Percentiles rank a stretch among this genome's conserved stretches.
These are phyloP conservation scores for Lichtheimia ornata DNA, from an alignment of 371 early-diverging fungal species.

Conservation along the genomic window DNA sequence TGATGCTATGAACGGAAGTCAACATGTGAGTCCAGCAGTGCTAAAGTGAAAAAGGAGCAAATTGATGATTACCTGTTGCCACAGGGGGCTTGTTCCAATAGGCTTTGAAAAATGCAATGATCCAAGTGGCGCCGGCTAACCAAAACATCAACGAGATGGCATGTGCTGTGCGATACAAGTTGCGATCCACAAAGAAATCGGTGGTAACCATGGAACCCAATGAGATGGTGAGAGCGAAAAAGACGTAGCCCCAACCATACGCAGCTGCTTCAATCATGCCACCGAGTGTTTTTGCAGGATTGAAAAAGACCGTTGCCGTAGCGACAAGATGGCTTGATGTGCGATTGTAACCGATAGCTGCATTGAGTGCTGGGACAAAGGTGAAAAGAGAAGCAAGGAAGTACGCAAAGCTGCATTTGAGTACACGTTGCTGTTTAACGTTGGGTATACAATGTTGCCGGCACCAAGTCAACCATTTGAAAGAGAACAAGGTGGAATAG, in stretches of 20 bases:
- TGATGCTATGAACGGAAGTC: slow-evolving; percentile 41
- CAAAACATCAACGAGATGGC: slow-evolving; percentile 54
- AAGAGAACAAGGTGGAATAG: neutral
- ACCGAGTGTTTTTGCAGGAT: slow-evolving; percentile 68
- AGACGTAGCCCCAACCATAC: slow-evolving; percentile 57
- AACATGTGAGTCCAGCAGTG: neutral
- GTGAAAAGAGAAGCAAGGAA: slow-evolving; percentile 63
- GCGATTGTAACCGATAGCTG: slow-evolving; percentile 45
- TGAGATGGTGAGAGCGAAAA: slow-evolving; percentile 53
- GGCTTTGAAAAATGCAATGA: slow-evolving; percentile 62
- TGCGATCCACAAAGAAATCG: slow-evolving; percentile 56
- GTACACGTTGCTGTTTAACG: slow-evolving; percentile 32
- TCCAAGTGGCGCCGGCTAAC: slow-evolving; percentile 61
- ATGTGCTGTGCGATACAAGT: slow-evolving; percentile 43
- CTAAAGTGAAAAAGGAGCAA: neutral
- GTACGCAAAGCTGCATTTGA: slow-evolving; percentile 69
- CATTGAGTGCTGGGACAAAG: slow-evolving; percentile 57
- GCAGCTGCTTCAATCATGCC: slow-evolving; percentile 69
- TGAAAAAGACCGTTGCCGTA: slow-evolving; percentile 67
- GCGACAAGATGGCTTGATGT: slow-evolving; percentile 65
- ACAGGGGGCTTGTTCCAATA: slow-evolving; percentile 66
- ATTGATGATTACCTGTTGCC: slow-evolving; percentile 43
- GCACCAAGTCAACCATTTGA: no score
- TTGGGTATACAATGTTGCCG: no score
- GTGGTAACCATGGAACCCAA: slow-evolving; percentile 59